Evolutionary conservation across 192 early-diverging fungal species (phyloP).

Genomic region (Coemansia umbellata): DNA sequence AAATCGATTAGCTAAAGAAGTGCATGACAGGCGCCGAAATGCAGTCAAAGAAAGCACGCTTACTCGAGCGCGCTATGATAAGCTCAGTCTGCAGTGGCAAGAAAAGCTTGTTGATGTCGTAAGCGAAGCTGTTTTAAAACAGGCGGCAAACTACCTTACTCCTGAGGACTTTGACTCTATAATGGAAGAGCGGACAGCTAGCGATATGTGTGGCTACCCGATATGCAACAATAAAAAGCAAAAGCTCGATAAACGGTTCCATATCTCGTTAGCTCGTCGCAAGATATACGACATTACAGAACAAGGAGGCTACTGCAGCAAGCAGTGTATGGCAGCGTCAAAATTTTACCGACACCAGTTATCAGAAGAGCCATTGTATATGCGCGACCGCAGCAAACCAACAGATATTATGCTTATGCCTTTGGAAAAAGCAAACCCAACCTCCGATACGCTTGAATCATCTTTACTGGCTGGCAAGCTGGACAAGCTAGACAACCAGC

Average conservation of each 20-base stretch:
- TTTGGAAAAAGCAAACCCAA: background rate
- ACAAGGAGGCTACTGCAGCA: constrained; percentile 66
- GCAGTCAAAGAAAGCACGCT: constrained; percentile 23
- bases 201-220: constrained; percentile 77
- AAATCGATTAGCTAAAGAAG: constrained; percentile 1
- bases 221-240: constrained; percentile 55
- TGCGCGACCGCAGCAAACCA: constrained; percentile 36
- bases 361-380: constrained; percentile 70
- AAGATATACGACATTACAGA: constrained; percentile 78
- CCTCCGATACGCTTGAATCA: too few relatives aligned
- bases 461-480: too few relatives aligned
- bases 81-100: constrained; percentile 34
- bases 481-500: too few relatives aligned
- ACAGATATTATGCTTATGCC: constrained; percentile 21
- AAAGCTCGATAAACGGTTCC: constrained; percentile 39
- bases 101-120: constrained; percentile 37
- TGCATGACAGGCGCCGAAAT: constrained; percentile 6
- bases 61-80: constrained; percentile 26
- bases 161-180: constrained; percentile 65
- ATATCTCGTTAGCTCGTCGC: constrained; percentile 64
- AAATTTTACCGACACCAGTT: constrained; percentile 68
- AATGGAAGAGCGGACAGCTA: constrained; percentile 67
- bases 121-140: constrained; percentile 13
- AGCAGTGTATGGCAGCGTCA: constrained; percentile 67
- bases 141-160: constrained; percentile 60